Base-by-base conservation (phyloP, 2,329 filamentous ascomycete genomes). In the Phialophora chinensis region DNA sequence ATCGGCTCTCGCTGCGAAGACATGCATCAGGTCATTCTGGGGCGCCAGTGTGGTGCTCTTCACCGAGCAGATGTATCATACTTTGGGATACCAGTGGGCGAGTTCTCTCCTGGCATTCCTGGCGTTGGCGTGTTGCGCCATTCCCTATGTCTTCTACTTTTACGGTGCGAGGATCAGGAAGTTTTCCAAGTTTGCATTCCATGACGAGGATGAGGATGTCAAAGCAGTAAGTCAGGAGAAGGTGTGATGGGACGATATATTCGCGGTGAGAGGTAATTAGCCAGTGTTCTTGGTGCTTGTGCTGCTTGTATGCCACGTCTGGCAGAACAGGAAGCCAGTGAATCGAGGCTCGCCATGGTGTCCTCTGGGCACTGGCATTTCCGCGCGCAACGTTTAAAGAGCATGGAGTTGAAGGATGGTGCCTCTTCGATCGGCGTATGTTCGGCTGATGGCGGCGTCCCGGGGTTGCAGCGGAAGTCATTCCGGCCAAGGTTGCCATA, bases 21-120 rank as follows among this genome's bases (percentile, higher is more conserved):
- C 88, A 17, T 96, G 91, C 76, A 95, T 91, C 78, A 87, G 93
- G 14, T 97, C 97, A 75, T 83, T 97, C 75, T 95, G 91, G 90
- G 92, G 91, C 73, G 92, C 91, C 0, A 84, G 80, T 1, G 87
- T 88, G 0, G 91, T 94, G 0, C 84, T 96, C 1, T 95, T 95
- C 79, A 94, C 91, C 0, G 83, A 85, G 70, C 91, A 94, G 77
- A 94, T 95, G 91, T 93, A 92, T 77, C 77, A 84, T 56, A 84
- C 88, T 2, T 82, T 94, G 14, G 88, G 88, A 8, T 84, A 92
- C 77, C 87, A 92, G 75, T 94, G 91, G 91, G 91, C 91, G 0
- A 88, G 87, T 58, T 84, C 85, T 0, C 82, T 95, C 10, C 79
- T 95, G 8, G 91, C 86, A 0, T 93, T 93, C 72, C 83, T 96